Evolutionary conservation across 805 yeast genomes (phyloP).

Genomic region (Ogataea methylovora): DNA sequence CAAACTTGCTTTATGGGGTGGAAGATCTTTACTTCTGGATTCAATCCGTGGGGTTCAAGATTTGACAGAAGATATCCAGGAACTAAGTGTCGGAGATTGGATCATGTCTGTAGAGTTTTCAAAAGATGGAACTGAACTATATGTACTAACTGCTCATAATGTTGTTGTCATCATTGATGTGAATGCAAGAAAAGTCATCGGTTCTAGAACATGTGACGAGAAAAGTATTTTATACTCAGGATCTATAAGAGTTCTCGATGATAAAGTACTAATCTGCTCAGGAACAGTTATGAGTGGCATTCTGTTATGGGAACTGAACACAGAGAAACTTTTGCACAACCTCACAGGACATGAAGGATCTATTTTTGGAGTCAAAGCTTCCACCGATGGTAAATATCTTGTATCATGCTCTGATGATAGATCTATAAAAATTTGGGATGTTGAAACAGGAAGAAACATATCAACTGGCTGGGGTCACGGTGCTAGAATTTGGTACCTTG

Average conservation of each 20-base stretch:
- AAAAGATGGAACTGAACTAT: constrained; percentile 28
- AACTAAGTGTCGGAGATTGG: constrained; percentile 70
- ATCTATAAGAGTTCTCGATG: constrained; percentile 43
- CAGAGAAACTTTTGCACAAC: constrained; percentile 37
- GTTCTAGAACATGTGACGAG: constrained; percentile 45
- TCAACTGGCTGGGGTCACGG: constrained; percentile 96
- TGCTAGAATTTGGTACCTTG: constrained; percentile 85
- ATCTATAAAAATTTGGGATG: constrained; percentile 71
- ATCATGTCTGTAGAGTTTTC: constrained; percentile 54
- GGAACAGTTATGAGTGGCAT: constrained; percentile 94
- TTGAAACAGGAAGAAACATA: constrained; percentile 45
- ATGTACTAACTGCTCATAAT: constrained; percentile 76
- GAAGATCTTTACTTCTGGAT: constrained; percentile 52
- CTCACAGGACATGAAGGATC: constrained; percentile 85
- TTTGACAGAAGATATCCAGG: constrained; percentile 19
- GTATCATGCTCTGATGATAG: constrained; percentile 93
- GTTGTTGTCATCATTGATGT: constrained; percentile 37
- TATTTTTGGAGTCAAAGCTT: constrained; percentile 71
- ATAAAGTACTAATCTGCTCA: constrained; percentile 55
- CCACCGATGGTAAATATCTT: constrained; percentile 43
- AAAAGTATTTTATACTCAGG: constrained; percentile 88
- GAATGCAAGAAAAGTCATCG: constrained; percentile 16
- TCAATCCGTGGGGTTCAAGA: constrained; percentile 22
- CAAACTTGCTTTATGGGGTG: constrained; percentile 52
- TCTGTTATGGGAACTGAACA: constrained; percentile 60